Evolutionary conservation across 139 green algal genomes (phyloP).

Genomic region (Edaphochlamys debaryana): DNA sequence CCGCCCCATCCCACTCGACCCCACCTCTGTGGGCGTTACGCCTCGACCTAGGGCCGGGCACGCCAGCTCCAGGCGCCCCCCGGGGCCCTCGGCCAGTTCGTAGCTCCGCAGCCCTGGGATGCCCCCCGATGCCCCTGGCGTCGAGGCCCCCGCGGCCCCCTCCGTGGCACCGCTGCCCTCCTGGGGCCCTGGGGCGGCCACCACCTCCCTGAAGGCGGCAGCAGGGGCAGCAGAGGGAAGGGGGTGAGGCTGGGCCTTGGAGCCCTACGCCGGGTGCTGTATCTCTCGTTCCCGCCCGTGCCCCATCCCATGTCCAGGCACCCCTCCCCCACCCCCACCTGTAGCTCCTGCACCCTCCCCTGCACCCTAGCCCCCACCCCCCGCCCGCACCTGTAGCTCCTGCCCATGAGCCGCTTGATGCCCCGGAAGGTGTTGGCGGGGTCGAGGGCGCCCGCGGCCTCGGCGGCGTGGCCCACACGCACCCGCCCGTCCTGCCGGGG

Average conservation of each 20-base stretch:
- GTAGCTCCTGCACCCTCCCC: neutral
- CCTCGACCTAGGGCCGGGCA: conserved; percentile 22
- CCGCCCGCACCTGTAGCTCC: conserved; percentile 39
- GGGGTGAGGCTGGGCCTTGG: no score
- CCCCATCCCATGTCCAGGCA: no score
- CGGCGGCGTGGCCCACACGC: conserved; percentile 63
- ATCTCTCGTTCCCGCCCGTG: no score
- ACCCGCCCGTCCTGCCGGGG: conserved; percentile 39
- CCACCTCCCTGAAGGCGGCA: no score
- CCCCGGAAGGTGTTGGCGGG: conserved; percentile 72
- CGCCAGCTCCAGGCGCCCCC: conserved; percentile 89
- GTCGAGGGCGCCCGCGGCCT: conserved; percentile 41
- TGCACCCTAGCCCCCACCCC: neutral
- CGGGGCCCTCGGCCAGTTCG: conserved; percentile 59
- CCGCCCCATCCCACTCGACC: no score
- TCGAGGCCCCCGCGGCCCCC: neutral
- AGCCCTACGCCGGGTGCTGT: neutral
- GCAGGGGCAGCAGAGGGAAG: no score
- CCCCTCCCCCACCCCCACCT: neutral
- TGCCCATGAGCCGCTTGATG: conserved; percentile 81
- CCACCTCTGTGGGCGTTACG: conserved; percentile 50
- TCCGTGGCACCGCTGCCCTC: no score
- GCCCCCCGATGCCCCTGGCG: neutral
- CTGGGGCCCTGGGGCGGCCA: no score
- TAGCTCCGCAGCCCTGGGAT: conserved; percentile 48